A percentile compares a stretch with the other conserved stretches of the same genome.
phyloP scores from a whole-genome alignment of 2,329 filamentous ascomycete genomes.

The Aspergillus floridensis region DNA sequence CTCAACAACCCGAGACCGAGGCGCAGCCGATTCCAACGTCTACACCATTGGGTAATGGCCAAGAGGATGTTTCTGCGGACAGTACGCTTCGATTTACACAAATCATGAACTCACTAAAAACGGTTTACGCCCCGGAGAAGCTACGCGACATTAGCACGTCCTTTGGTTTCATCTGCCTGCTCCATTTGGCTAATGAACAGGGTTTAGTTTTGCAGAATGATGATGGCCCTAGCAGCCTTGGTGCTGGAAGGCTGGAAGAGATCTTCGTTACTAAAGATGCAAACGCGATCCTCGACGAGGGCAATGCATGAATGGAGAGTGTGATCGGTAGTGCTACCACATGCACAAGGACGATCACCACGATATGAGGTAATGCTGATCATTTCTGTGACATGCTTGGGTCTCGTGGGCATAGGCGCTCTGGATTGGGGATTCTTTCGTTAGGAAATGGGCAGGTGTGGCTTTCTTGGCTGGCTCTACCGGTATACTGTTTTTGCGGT shows the following conservation, averaged over 20 bases:
- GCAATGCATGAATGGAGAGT: constrained; percentile 22
- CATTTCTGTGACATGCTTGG: background rate
- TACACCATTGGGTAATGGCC: constrained; percentile 28
- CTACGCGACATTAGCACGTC: constrained; percentile 95
- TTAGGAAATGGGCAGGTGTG: background rate
- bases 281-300: constrained; percentile 41
- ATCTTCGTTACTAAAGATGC: constrained; percentile 43
- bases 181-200: constrained; percentile 92
- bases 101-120: constrained; percentile 84
- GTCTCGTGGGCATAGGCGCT: constrained; percentile 10
- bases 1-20: constrained; percentile 25
- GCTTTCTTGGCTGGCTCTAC: background rate
- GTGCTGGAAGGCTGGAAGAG: constrained; percentile 41
- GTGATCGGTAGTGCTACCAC: background rate
- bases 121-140: constrained; percentile 78
- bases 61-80: constrained; percentile 40
- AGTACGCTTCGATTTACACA: constrained; percentile 75
- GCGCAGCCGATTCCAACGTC: constrained; percentile 34
- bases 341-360: background rate
- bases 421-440: constrained; percentile 9
- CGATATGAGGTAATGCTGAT: constrained; percentile 13
- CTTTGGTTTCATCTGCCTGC: constrained; percentile 86
- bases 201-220: constrained; percentile 72
- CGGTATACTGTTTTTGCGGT: background rate
- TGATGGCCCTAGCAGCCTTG: constrained; percentile 35